Base-by-base conservation (phyloP, 2,329 filamentous ascomycete genomes). In the Penicillium sp. region DNA sequence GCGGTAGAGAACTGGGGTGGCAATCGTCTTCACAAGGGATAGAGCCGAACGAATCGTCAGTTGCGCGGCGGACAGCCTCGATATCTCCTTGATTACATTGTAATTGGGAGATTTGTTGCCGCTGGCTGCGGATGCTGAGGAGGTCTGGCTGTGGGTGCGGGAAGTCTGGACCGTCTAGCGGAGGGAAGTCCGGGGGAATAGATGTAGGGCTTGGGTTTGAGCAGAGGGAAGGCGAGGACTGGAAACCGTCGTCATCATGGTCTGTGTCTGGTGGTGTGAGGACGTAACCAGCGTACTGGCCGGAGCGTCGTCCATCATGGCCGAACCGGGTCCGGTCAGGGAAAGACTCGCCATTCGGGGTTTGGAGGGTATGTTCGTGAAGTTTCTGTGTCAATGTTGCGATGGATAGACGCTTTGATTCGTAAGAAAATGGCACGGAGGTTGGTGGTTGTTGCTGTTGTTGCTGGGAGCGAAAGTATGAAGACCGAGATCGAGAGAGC, bases 181-280 rank as follows among this genome's bases (percentile, higher is more conserved):
- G 46, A 8, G 54, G 54, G 49, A 66, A 61, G 42, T 73, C 69
- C 3, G 61, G 54, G 3, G 71, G 72, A 3, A 65, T 65, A 23
- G 66, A 73, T 0, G 70, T 72, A 1, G 71, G 69, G 23, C 65
- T 70, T 58, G 71, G 19, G 60, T 69, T 63, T 63, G 68, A 50
- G 60, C 69, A 87, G 55, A 90, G 88, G 58, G 82, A 87, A 57
- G 75, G 79, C 5, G 78, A 78, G 48, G 86, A 89, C 71, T 80
- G 66, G 29, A 64, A 68, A 43, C 69, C 67, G 39, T 73, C 70
- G n/a, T 74, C 72, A 46, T 75, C 72, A n/a, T 70, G 70, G 59
- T 75, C 73, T 21, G 72, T 75, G 55, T 74, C 73, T 7, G 73
- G 73, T 4, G 73, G 72, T 1, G 73, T 76, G 21, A 76, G 64